Conservation (phyloP, 2,329 filamentous ascomycete genomes). For the Ophiocordyceps camponoti-floridani region DNA sequence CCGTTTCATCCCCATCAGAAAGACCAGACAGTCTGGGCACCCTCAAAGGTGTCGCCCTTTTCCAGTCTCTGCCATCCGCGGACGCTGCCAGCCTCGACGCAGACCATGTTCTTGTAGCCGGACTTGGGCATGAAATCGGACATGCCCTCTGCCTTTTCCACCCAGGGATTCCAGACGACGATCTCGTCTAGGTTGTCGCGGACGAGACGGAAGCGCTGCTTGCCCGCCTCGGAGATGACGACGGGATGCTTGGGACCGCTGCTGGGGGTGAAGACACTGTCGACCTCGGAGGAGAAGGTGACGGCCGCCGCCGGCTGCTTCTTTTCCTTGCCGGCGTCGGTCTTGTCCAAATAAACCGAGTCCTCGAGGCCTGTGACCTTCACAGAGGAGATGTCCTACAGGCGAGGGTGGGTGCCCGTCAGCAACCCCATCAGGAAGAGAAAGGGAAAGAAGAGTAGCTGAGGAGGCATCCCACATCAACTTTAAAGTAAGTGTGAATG, state of each 20-base stretch:
- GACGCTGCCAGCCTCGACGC: conserved; percentile 80
- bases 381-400: conserved; percentile 63
- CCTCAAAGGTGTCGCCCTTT: conserved; percentile 50
- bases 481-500: conserved; percentile 75
- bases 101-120: conserved; percentile 85
- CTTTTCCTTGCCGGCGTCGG: conserved; percentile 44
- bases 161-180: conserved; percentile 96
- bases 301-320: conserved; percentile 46
- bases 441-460: background rate
- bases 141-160: conserved; percentile 65
- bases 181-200: conserved; percentile 76
- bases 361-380: conserved; percentile 59
- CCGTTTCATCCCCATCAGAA: conserved; percentile 7
- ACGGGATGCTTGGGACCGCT: conserved; percentile 40
- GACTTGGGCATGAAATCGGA: conserved; percentile 78
- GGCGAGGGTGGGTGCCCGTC: background rate
- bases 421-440: background rate
- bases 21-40: conserved; percentile 35
- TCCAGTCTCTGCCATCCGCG: conserved; percentile 71
- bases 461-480: conserved; percentile 42
- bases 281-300: conserved; percentile 60
- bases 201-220: conserved; percentile 51
- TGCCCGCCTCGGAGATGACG: conserved; percentile 42
- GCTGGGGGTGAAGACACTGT: conserved; percentile 69
- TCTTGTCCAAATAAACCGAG: conserved; percentile 70